Base-by-base conservation (phyloP, 2,329 filamentous ascomycete genomes). In the Shiraia bambusicola region DNA sequence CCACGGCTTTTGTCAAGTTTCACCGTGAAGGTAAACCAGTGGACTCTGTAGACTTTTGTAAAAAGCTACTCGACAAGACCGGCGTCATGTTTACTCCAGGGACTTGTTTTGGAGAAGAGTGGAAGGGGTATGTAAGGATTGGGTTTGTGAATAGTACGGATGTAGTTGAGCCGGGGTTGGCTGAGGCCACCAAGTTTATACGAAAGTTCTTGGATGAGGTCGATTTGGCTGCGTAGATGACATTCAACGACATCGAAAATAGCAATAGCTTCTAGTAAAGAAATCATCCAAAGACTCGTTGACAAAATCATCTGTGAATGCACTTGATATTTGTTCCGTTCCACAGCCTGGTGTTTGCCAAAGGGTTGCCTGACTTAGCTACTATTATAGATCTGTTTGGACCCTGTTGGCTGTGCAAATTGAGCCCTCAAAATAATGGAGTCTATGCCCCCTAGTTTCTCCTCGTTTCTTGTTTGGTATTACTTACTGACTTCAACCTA, bases 31-130 rank as follows among this genome's bases (percentile, higher is more conserved):
- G 78, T 0, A 73, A 77, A 60, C 76, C 81, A 2, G 77, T 94
- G 0, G 81, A 92, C 56, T 86, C 91, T 48, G 80, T 78, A n/a
- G 74, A 74, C 3, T 85, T 95, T 54, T 92, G 86, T 55, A 72
- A 81, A 53, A 78, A 82, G 58, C 67, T 94, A 26, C 70, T 88
- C 19, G 76, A 82, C 37, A 79, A 83, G 67, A 84, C 78, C 0
- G 86, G 86, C 13, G 85, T 90, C 5, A 76, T 93, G 74, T 75
- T 93, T 45, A 73, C 88, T 8, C 88, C 89, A 0, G 89, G 86
- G 0, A 81, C 80, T 33, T 88, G 84, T 54, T 94, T 95, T 65
- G 89, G 88, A 0, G 66, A 76, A 28, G 83, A 88, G 32, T 91
- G 59, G 45, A 75, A 77, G 52, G 88, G 88, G 2, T 91, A 81